phyloP scores from a whole-genome alignment of 176 grass and related monocot species.

The Oryza brachyantha region DNA sequence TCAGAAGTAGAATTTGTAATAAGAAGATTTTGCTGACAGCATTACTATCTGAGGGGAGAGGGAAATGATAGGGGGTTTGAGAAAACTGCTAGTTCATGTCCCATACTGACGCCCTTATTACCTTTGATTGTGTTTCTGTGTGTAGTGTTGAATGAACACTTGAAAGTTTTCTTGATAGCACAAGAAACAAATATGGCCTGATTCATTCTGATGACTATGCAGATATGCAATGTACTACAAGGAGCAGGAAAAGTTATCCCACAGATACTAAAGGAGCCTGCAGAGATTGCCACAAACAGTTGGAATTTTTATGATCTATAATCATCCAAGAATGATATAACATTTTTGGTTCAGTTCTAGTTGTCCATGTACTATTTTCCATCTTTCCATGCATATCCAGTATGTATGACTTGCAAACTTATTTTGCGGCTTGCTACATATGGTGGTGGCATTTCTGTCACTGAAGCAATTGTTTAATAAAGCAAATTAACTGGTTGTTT shows the following conservation, averaged over 20 bases:
- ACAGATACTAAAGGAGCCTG: constrained; percentile 60
- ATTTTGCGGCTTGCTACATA: constrained; percentile 18
- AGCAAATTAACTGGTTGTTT: constrained; percentile 28
- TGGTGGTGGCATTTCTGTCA: constrained; percentile 7
- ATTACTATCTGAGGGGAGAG: no score
- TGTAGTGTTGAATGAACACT: background rate
- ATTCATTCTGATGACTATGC: constrained; percentile 15
- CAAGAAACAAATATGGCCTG: background rate
- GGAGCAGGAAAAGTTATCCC: constrained; percentile 90
- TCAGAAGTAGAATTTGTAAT: background rate
- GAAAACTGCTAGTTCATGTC: background rate
- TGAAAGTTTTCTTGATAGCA: background rate
- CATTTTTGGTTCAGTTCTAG: constrained; percentile 34
- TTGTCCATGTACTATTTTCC: background rate
- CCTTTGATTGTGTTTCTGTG: background rate
- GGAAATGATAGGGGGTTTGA: no score
- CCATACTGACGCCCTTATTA: background rate
- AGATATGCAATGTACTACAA: constrained; percentile 86
- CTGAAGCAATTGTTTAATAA: constrained; percentile 47
- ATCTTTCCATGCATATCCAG: constrained; percentile 22
- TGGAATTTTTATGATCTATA: constrained; percentile 23
- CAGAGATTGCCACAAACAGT: background rate
- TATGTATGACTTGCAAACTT: constrained; percentile 33
- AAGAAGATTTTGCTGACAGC: no score
- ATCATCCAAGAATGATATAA: constrained; percentile 27